Conservation (phyloP, 2,329 filamentous ascomycete genomes). For the Pleoardoris graminearum region DNA sequence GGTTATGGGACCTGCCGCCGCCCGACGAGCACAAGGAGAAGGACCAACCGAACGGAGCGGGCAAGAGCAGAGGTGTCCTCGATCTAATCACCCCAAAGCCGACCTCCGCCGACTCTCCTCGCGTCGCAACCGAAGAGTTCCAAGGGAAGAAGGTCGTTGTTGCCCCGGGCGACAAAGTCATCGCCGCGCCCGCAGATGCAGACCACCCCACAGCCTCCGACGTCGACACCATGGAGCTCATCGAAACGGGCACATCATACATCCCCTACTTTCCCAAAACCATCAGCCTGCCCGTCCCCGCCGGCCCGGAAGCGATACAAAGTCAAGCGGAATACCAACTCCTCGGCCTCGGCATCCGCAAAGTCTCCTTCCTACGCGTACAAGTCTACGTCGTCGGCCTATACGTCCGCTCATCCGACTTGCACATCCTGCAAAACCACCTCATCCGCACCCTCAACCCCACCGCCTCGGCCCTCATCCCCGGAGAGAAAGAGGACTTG, state of each 20-base stretch:
- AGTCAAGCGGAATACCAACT: constrained; percentile 73
- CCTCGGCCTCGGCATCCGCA: constrained; percentile 83
- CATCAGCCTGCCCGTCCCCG: constrained; percentile 61
- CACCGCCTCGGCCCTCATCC: constrained; percentile 78
- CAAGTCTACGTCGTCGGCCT: constrained; percentile 94
- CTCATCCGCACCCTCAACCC: constrained; percentile 77
- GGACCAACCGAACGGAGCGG: constrained; percentile 20
- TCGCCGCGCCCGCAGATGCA: constrained; percentile 45
- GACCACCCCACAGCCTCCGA: constrained; percentile 37
- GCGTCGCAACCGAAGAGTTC: constrained; percentile 46
- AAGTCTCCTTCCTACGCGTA: constrained; percentile 85
- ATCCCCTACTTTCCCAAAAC: constrained; percentile 77
- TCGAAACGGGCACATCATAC: constrained; percentile 79
- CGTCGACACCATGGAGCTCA: constrained; percentile 68
- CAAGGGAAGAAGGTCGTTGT: constrained; percentile 61
- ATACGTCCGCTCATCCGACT: constrained; percentile 83
- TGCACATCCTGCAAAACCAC: constrained; percentile 76
- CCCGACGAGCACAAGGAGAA: constrained; percentile 25
- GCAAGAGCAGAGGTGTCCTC: constrained; percentile 23
- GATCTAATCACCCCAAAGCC: constrained; percentile 32
- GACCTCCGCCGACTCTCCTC: constrained; percentile 34
- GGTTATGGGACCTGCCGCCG: constrained; percentile 35
- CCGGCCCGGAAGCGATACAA: constrained; percentile 25
- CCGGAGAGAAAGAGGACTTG: constrained; percentile 77
- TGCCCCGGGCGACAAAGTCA: constrained; percentile 65